Base-by-base conservation (phyloP, 2,329 filamentous ascomycete genomes). In the Sporothrix globosa region DNA sequence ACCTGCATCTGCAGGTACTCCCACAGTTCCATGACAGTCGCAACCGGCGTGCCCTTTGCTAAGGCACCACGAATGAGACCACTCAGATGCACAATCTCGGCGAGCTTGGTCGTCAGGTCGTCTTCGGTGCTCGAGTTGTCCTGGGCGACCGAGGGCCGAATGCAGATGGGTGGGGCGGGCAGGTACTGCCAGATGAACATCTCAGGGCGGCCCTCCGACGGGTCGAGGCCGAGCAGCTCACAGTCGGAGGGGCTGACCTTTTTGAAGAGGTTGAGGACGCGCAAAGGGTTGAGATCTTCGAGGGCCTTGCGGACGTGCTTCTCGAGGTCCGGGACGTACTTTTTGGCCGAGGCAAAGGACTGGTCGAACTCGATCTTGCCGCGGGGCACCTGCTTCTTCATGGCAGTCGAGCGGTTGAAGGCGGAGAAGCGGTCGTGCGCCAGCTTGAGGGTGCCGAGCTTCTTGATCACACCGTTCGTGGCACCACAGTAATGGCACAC, bases 121-220 rank as follows among this genome's bases (percentile, higher is more conserved):
- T 99, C 96, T 79, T 99, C 96, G 24, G 92, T 99, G 74, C 92
- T 97, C 3, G 94, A 92, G 72, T 89, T 92, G 73, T 98, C 96
- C 79, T 98, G 96, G 41, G 91, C 91, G 21, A 99, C 96, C 0
- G 94, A 97, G 0, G 96, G 96, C 71, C 96, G 87, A 76, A 99
- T 97, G 75, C 93, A 96, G 6, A 98, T 92, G 0, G 96, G 96
- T 1, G 96, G 95, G 0, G 95, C 95, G 0, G 96, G 96, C 48
- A 99, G 86, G 77, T 93, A 97, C 77, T 97, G 94, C 96, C 96
- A 99, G 58, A 99, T 88, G 79, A 98, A 96, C 89, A 97, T 97
- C 78, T 99, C 96, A 0, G 96, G 96, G 21, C 94, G 87, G 13
- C 93, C 93, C 75, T 97, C 93, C 17, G 88, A 85, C 1, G 94